Conservation (phyloP, 495 filamentous ascomycete genomes). For the Cladorrhinum samala region DNA sequence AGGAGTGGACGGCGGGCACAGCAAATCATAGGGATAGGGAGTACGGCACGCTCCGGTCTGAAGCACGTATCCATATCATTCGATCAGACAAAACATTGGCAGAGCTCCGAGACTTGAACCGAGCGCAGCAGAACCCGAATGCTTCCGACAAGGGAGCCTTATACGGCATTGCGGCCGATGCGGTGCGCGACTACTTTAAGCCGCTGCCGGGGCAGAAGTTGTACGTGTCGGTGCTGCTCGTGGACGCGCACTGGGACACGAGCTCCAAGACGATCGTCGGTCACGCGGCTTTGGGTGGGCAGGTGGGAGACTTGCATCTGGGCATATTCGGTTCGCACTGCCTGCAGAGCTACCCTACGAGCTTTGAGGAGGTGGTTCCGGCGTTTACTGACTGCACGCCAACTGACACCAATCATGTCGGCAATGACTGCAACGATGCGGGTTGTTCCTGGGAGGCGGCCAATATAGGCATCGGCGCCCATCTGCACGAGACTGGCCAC, state of each 20-base stretch:
- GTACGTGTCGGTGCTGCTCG: conserved; percentile 75
- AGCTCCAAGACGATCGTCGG: conserved; percentile 60
- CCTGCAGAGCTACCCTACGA: conserved; percentile 78
- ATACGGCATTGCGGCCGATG: conserved; percentile 67
- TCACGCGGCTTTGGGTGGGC: conserved; percentile 72
- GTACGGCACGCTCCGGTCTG: conserved; percentile 69
- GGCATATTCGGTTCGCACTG: conserved; percentile 87
- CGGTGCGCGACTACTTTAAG: conserved; percentile 68
- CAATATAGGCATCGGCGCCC: conserved; percentile 85
- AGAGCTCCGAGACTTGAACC: conserved; percentile 70
- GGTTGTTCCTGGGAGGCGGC: conserved; percentile 89
- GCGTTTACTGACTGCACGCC: conserved; percentile 83
- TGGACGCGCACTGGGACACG: conserved; percentile 86
- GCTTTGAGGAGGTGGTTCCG: conserved; percentile 77
- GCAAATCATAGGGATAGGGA: conserved; percentile 64
- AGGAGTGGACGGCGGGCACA: conserved; percentile 82
- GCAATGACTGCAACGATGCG: conserved; percentile 76
- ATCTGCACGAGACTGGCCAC: conserved; percentile 84
- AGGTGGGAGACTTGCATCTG: conserved; percentile 63
- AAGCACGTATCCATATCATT: conserved; percentile 81
- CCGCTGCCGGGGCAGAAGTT: conserved; percentile 67
- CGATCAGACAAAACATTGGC: conserved; percentile 74
- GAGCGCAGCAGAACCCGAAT: conserved; percentile 70
- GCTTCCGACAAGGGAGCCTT: conserved; percentile 64
- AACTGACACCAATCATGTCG: conserved; percentile 73